phyloP scores from a whole-genome alignment of 192 early-diverging fungal genomes.

The Coemansia sp. region DNA sequence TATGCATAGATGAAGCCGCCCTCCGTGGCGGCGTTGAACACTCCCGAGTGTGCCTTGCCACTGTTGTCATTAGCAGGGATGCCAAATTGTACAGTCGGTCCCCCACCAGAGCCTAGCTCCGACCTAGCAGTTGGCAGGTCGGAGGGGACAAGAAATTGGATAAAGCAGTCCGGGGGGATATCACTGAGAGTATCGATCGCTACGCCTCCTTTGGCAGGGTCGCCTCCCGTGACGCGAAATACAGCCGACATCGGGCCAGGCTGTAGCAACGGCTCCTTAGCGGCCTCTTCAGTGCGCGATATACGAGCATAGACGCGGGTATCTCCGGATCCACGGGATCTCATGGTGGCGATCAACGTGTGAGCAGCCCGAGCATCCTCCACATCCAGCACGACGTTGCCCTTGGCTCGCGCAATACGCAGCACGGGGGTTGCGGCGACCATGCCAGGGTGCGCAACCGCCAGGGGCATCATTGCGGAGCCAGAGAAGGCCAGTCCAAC shows the following conservation, averaged over 20 bases:
- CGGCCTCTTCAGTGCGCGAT: neutral
- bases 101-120: neutral
- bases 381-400: slow-evolving; percentile 50
- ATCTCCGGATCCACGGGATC: neutral
- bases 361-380: slow-evolving; percentile 25
- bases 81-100: slow-evolving; percentile 6
- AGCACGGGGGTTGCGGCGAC: slow-evolving; percentile 2
- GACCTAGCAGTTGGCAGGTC: neutral
- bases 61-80: neutral
- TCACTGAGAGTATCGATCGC: slow-evolving; percentile 40
- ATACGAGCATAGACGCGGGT: slow-evolving; percentile 34
- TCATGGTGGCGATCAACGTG: slow-evolving; percentile 27
- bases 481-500: slow-evolving; percentile 35
- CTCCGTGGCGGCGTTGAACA: slow-evolving; percentile 29
- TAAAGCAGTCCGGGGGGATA: slow-evolving; percentile 17
- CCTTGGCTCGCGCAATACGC: slow-evolving; percentile 31
- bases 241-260: slow-evolving; percentile 8
- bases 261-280: neutral
- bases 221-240: slow-evolving; percentile 46
- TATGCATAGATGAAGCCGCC: slow-evolving; percentile 40
- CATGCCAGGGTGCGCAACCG: neutral
- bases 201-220: slow-evolving; percentile 48
- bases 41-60: neutral
- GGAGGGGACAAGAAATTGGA: slow-evolving; percentile 37
- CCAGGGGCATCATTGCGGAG: neutral